A percentile compares a stretch with the other conserved stretches of the same genome.
phyloP scores from a whole-genome alignment of 352 stramenopile species.

The Phytophthora ramorum region DNA sequence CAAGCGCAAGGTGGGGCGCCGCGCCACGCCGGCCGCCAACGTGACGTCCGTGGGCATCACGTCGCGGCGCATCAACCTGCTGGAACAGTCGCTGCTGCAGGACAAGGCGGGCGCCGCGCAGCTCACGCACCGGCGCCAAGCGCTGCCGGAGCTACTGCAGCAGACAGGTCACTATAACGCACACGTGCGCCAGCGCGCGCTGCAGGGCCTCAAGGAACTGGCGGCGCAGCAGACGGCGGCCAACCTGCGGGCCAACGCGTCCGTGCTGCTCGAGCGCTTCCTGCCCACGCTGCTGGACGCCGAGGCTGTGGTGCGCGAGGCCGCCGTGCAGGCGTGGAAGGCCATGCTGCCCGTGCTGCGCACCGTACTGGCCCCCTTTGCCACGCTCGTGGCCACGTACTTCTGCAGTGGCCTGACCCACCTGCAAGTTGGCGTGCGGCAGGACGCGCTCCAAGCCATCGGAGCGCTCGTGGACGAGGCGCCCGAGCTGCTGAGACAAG shows the following conservation, averaged over 20 bases:
- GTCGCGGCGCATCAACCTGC: conserved; percentile 82
- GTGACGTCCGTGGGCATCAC: conserved; percentile 80
- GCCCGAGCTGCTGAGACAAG: conserved; percentile 60
- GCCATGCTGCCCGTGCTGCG: conserved; percentile 64
- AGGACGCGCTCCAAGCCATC: conserved; percentile 80
- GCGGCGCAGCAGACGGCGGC: conserved; percentile 46
- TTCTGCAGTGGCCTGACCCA: conserved; percentile 85
- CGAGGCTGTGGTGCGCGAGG: conserved; percentile 81
- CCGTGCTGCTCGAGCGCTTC: conserved; percentile 80
- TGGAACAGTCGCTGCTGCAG: conserved; percentile 80
- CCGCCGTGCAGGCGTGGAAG: conserved; percentile 72
- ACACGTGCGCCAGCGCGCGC: conserved; percentile 73
- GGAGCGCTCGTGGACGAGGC: conserved; percentile 64
- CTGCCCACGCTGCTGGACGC: conserved; percentile 78
- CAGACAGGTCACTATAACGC: conserved; percentile 85
- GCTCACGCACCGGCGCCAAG: conserved; percentile 69
- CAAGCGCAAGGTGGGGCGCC: conserved; percentile 87
- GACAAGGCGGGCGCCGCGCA: conserved; percentile 69
- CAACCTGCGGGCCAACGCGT: conserved; percentile 77
- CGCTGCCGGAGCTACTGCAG: conserved; percentile 71
- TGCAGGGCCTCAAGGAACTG: conserved; percentile 74
- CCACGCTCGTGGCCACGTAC: conserved; percentile 77
- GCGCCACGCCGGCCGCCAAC: conserved; percentile 70
- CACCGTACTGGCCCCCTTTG: conserved; percentile 64
- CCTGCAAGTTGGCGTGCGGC: conserved; percentile 75